phyloP scores from a whole-genome alignment of 139 green algal species.

The Chlamydomonas sphaeroides region DNA sequence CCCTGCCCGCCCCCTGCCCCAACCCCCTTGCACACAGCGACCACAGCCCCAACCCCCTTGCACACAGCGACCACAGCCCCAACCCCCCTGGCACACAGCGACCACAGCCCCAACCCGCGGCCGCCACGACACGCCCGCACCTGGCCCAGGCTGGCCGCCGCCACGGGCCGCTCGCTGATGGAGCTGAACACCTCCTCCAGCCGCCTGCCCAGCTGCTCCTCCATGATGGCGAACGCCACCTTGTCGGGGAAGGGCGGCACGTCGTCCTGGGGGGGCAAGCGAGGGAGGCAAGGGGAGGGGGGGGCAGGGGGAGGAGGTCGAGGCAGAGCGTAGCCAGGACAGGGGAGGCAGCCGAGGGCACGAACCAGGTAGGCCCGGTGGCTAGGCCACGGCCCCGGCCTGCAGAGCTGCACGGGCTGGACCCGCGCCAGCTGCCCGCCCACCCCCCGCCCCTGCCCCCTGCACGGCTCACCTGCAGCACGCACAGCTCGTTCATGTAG shows the following conservation, averaged over 20 bases:
- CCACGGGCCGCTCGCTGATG: slow-evolving; percentile 89
- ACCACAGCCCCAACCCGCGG: background rate
- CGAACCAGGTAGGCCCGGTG: too few species aligned
- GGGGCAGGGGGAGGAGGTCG: background rate
- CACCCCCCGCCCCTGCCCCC: background rate
- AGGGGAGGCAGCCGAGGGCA: too few species aligned
- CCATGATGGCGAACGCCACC: slow-evolving; percentile 88
- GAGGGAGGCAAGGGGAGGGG: background rate
- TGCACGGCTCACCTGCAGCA: slow-evolving; percentile 70
- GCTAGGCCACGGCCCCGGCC: too few species aligned
- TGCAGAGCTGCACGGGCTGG: too few species aligned
- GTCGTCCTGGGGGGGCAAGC: slow-evolving; percentile 75
- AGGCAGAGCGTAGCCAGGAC: too few species aligned
- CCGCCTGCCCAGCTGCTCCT: slow-evolving; percentile 86
- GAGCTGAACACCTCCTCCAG: slow-evolving; percentile 85
- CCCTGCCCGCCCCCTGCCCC: background rate
- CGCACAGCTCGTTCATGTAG: slow-evolving; percentile 99
- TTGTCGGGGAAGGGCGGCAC: slow-evolving; percentile 88
- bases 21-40: background rate
- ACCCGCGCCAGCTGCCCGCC: background rate
- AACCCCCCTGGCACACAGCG: too few species aligned
- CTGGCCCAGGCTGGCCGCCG: slow-evolving; percentile 93
- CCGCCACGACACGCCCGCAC: slow-evolving; percentile 42
- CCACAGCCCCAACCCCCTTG: too few species aligned
- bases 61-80: background rate